A percentile compares a stretch with the other conserved stretches of the same genome.
Evolutionary conservation across 83 land plant genomes (phyloP).

Genomic region (Thuja plicata): DNA sequence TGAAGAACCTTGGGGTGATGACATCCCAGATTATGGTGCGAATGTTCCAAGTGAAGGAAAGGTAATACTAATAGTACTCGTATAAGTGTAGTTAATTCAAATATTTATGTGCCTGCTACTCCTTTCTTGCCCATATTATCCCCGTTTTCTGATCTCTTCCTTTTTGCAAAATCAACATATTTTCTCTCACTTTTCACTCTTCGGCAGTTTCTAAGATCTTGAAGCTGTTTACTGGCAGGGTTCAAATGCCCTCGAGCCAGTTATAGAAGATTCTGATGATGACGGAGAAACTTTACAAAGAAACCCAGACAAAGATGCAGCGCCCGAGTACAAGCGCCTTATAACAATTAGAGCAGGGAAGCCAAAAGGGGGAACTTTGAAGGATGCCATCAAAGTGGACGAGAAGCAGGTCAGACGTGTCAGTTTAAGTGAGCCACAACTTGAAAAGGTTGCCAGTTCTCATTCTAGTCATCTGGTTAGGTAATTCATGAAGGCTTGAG

Average conservation of each 20-base stretch:
- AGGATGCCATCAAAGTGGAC: conserved; percentile 53
- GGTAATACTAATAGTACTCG: background rate
- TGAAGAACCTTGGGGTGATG: conserved; percentile 31
- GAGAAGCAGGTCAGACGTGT: conserved; percentile 78
- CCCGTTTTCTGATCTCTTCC: background rate
- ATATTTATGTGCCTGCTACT: background rate
- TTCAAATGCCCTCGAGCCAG: conserved; percentile 8
- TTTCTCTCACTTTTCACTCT: background rate
- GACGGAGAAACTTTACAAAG: conserved; percentile 15
- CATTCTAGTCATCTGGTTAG: conserved; percentile 57
- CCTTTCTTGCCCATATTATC: background rate
- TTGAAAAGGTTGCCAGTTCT: conserved; percentile 55
- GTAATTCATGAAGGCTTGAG: conserved; percentile 26
- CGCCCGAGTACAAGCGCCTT: conserved; percentile 61
- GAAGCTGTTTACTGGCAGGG: background rate
- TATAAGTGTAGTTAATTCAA: background rate
- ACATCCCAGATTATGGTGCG: conserved; percentile 11
- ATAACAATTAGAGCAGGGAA: conserved; percentile 83
- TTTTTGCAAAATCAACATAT: background rate
- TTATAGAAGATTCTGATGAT: conserved; percentile 34
- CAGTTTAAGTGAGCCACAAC: conserved; percentile 86
- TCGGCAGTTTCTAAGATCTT: background rate
- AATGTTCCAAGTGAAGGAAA: background rate
- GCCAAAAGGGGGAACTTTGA: conserved; percentile 51
- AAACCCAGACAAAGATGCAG: conserved; percentile 18